Evolutionary conservation across 2,329 filamentous ascomycete genomes (phyloP).

Genomic region (Fusarium gaditjirri): DNA sequence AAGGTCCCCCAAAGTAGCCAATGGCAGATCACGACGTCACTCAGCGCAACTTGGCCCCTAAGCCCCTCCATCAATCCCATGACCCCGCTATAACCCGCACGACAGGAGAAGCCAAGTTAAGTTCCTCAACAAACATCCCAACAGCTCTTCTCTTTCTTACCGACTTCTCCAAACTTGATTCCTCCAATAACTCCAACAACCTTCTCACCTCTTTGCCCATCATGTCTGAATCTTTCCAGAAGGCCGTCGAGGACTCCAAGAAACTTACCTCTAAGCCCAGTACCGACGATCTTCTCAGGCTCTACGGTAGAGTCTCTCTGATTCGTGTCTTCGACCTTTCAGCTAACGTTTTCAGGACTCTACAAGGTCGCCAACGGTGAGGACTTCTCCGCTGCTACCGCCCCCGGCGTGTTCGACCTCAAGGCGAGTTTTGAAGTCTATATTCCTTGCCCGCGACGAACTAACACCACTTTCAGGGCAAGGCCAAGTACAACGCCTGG

Average conservation of each 20-base stretch:
- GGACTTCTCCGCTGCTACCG: slow-evolving; percentile 64
- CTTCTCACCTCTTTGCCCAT: slow-evolving; percentile 29
- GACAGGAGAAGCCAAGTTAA: slow-evolving; percentile 27
- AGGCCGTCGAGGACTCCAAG: slow-evolving; percentile 70
- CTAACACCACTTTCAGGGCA: slow-evolving; percentile 65
- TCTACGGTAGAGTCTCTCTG: slow-evolving; percentile 61
- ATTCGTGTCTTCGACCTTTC: not conserved
- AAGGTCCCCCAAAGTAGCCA: slow-evolving; percentile 13
- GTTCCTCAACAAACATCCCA: slow-evolving; percentile 41
- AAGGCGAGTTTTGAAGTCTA: slow-evolving; percentile 58
- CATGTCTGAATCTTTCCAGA: slow-evolving; percentile 63
- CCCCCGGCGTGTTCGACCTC: slow-evolving; percentile 76
- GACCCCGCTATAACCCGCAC: slow-evolving; percentile 40
- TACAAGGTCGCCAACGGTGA: slow-evolving; percentile 69
- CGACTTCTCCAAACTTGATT: not conserved
- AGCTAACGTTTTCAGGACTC: slow-evolving; percentile 55
- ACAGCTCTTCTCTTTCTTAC: slow-evolving; percentile 22
- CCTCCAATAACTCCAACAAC: not conserved
- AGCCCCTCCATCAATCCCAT: slow-evolving; percentile 36
- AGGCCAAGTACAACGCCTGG: slow-evolving; percentile 85
- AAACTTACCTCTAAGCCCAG: slow-evolving; percentile 73
- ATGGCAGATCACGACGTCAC: slow-evolving; percentile 34
- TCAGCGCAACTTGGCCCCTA: slow-evolving; percentile 15
- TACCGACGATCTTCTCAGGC: slow-evolving; percentile 72
- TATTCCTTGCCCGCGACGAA: not conserved